phyloP scores from a whole-genome alignment of 352 stramenopile genomes.

The Elongisporangium undulatum region DNA sequence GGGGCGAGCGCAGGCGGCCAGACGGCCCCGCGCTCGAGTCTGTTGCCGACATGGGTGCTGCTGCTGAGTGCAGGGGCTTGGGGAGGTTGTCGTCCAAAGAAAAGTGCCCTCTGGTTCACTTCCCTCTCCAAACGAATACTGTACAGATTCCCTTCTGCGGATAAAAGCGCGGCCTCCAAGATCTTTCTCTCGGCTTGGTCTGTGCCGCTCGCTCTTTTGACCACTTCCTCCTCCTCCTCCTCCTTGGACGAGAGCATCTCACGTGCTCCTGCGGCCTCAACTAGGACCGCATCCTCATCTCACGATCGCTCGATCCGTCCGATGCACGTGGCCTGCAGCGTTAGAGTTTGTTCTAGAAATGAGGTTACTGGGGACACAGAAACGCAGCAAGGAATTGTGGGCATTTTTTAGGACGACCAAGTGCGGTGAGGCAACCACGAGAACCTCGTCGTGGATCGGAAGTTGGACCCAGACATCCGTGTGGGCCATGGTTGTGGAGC shows the following conservation, averaged over 20 bases:
- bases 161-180: neutral
- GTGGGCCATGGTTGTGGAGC: neutral
- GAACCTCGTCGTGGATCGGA: neutral
- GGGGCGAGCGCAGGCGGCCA: neutral
- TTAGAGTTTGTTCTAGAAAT: too few relatives aligned
- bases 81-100: neutral
- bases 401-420: neutral
- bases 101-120: neutral
- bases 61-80: neutral
- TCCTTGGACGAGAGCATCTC: neutral
- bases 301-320: too few relatives aligned
- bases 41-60: neutral
- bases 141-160: neutral
- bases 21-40: neutral
- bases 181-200: neutral
- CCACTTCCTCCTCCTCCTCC: too few relatives aligned
- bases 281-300: neutral
- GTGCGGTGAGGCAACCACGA: neutral
- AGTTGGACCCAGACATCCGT: neutral
- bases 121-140: neutral
- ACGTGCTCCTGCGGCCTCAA: neutral
- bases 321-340: neutral
- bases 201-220: neutral
- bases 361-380: neutral
- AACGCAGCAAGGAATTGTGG: neutral